Conservation (phyloP, 164 flowering plant species). For the Pachysandra terminalis region DNA sequence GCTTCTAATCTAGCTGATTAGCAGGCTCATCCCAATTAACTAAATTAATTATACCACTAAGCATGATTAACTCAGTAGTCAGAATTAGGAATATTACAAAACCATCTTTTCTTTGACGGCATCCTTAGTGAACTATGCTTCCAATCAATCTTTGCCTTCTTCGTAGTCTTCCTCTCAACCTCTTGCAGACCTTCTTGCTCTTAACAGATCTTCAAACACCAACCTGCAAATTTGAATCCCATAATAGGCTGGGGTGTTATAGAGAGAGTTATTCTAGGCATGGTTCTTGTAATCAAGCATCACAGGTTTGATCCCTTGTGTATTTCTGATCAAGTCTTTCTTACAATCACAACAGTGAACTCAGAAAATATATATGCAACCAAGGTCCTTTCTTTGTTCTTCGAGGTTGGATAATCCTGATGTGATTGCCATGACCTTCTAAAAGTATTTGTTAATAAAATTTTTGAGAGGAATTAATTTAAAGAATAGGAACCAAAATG, state of each 20-base stretch:
- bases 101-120: too few relatives aligned
- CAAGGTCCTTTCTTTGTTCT: conserved; percentile 34
- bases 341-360: conserved; percentile 43
- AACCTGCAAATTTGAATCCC: conserved; percentile 61
- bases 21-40: too few relatives aligned
- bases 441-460: too few relatives aligned
- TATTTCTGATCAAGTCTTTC: conserved; percentile 75
- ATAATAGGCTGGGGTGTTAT: conserved; percentile 84
- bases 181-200: conserved; percentile 31
- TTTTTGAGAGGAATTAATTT: too few relatives aligned
- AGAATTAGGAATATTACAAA: too few relatives aligned
- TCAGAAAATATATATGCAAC: conserved; percentile 82
- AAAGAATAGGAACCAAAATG: too few relatives aligned
- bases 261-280: conserved; percentile 76
- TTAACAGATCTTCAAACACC: conserved; percentile 46
- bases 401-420: conserved; percentile 60
- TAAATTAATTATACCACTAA: too few relatives aligned
- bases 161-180: conserved; percentile 81
- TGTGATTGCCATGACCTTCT: too few relatives aligned
- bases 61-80: too few relatives aligned
- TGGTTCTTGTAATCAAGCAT: conserved; percentile 98
- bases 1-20: too few relatives aligned
- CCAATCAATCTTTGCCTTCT: conserved; percentile 77
- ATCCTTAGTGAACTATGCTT: conserved; percentile 80
- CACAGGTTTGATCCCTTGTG: conserved; percentile 68